Evolutionary conservation across 495 filamentous ascomycete genomes (phyloP), one percentile per base, ranked within the genome.

Genomic region (Peziza echinospora): DNA sequence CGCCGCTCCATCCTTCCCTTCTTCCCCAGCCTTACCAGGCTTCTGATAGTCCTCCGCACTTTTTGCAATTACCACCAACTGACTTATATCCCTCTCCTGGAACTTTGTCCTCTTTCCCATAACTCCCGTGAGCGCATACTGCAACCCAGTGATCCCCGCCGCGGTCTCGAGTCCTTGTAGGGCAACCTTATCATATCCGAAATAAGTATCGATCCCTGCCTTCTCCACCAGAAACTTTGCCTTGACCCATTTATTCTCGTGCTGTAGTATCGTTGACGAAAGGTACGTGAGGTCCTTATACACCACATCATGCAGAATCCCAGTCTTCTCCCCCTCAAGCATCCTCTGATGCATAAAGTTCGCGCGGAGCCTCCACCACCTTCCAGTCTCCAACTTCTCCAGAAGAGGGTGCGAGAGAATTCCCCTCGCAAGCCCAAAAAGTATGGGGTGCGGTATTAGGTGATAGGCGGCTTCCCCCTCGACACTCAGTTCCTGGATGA

Each of bases 91-190:
- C 19, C 77, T 81, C 49, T 89, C 71, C 62, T 99, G 89, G 57
- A 82, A 99, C 57, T 78, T 84, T 1, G 89, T 99, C 47, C 89
- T 67, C 64, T 93, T 96, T 39, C 85, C 89, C 52, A 94, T 52
- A 19, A 77, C 73, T 11, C 91, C 89, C 2, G 84, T 87, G 47
- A 99, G 59, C 0, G 77, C 80, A 63, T 89, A 97, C 26, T 77
- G 70, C 50, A 99, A 82, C 0, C 72, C 70, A 13, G 74, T 77
- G 17, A 68, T 56, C 23, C 58, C 56, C 2, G 76, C 75, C 1
- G 84, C 85, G 37, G 67, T 59, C 24, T 72, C 64, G 1, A 99
- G 63, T 58, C 84, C 79, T 8, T 71, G 67, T 47, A 72, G 70
- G 0, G 86, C 89, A 55, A 76, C 81, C 3, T 62, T 65, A 57